phyloP scores from a whole-genome alignment of 73 alveolate genomes.

The Symbiodinium natans region DNA sequence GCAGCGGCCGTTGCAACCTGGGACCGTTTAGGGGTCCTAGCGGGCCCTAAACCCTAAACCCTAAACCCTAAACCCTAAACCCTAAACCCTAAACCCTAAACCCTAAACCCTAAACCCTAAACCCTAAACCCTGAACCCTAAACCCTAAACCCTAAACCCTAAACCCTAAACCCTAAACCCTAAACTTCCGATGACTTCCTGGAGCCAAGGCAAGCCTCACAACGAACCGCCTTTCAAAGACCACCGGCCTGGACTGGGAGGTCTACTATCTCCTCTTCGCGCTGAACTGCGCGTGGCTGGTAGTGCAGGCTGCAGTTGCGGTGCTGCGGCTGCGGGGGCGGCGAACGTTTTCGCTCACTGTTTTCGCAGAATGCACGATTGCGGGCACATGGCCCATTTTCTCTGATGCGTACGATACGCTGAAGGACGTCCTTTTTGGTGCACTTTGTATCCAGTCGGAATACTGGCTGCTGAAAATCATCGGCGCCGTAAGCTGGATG shows the following conservation, averaged over 20 bases:
- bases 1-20: neutral
- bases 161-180: too few species aligned
- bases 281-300: neutral
- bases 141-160: too few species aligned
- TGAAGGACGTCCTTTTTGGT: constrained; percentile 18
- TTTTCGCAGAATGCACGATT: neutral
- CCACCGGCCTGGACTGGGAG: constrained; percentile 44
- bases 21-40: neutral
- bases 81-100: neutral
- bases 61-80: neutral
- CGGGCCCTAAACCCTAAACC: too few species aligned
- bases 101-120: too few species aligned
- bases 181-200: neutral
- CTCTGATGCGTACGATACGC: constrained; percentile 12
- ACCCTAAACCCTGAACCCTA: too few species aligned
- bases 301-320: neutral
- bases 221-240: neutral
- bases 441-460: neutral
- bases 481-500: constrained; percentile 10
- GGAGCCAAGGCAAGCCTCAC: neutral
- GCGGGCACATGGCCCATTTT: neutral
- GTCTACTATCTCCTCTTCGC: neutral
- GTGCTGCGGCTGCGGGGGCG: neutral
- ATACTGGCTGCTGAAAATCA: neutral
- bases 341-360: neutral